Evolutionary conservation across 2,329 filamentous ascomycete genomes (phyloP), one percentile per base, ranked within the genome.

Genomic region (Boeremia lycopersici): DNA sequence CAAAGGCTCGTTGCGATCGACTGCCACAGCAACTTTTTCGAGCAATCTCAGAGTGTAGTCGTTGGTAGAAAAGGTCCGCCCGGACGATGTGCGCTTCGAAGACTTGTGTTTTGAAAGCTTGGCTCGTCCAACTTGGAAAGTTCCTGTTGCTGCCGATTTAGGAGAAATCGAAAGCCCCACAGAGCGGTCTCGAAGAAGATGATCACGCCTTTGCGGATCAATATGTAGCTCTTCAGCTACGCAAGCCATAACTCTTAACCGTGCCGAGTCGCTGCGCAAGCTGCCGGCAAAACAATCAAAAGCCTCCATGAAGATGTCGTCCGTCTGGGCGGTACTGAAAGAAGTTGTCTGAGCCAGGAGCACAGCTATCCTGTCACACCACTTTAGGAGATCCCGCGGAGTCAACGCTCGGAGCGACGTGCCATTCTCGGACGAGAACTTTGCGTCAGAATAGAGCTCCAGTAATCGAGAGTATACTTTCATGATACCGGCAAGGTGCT

Each of bases 281-380:
- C 89, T 91, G 48, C 90, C 90, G 36, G 91, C 87, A 73, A 99
- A 98, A 70, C 93, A 96, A 74, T 99, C 95, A 47, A 95, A 83
- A 0, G 92, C 90, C 71, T 99, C 95, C 78, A 96, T 85, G 68
- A 97, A 97, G 75, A 98, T 96, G 65, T 89, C 86, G 67, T 97
- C 89, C 61, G 88, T 81, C 71, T 95, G 89, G 17, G 84, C 81
- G 10, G 86, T 86, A 23, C 84, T 88, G 60, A 83, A 87, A 19
- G 86, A 85, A 1, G 86, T 84, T 10, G 83, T 79, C 8, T 81
- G 74, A 50, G 81, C 69, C 19, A 97, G 78, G 13, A 91, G 84
- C 46, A 84, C 80, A 45, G 87, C 82, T 19, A 97, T 79, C 55
- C 95, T 85, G 41, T 86, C 84, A 66, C 92, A 96, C 88, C 95